Base-by-base conservation (phyloP, 805 yeast genomes). In the Ogataea nakhonphanomensis region DNA sequence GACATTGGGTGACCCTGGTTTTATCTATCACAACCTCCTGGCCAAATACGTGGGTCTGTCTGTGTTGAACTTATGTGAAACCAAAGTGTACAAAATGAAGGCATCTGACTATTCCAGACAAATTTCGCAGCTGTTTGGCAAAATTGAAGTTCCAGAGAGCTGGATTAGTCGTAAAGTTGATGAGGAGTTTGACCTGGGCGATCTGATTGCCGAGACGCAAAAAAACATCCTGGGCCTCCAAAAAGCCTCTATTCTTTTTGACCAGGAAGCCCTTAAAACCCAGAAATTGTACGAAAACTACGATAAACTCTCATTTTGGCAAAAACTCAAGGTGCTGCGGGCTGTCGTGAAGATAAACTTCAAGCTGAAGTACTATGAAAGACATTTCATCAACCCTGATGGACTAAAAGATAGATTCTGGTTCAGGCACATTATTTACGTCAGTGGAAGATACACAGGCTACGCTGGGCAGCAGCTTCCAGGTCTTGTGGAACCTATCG, bases 361-460 rank as follows among this genome's bases (percentile, higher is more conserved):
- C 23, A 67, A 66, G 47, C 58, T 74, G 33, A 59, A 58, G 41
- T 57, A 49, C 32, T 61, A 71, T 28, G 84, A 78, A 45, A 62
- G 77, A 40, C 45, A 52, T 13, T 75, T 78, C 51, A 46, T 76
- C 31, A 55, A 70, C 48, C 61, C 66, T 2, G 62, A 65, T 3
- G 84, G 84, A 1, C 63, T 78, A 13, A 69, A 66, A 11, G 65
- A 61, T 30, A 65, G 84, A 38, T 55, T 65, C 2, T 79, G 83
- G 82, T 78, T 72, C 61, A 76, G 71, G 55, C 84, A 79, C 54
- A 59, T 71, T 30, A 66, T 78, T n/a, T 78, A 64, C 55, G 78
- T 82, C 2, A 76, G 80, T 34, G 81, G 81, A 2, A 56, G 79
- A 34, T 71, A 73, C 58, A 77, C 81, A 1, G 84, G 84, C 2